Evolutionary conservation across 768 basidiomycete species (phyloP), one percentile per base, ranked within the genome.

Genomic region (Lyophyllum atratum): DNA sequence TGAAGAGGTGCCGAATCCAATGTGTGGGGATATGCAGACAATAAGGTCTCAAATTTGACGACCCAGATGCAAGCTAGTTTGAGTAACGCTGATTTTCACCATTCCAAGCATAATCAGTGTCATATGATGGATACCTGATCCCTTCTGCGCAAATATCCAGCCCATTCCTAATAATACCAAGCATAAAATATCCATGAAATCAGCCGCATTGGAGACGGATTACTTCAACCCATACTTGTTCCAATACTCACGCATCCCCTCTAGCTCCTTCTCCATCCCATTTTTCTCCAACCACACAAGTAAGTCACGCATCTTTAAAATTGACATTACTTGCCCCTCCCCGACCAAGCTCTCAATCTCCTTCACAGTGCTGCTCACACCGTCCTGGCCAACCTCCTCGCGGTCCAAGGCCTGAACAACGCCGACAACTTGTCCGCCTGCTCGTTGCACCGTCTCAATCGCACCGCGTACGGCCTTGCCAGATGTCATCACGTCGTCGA

Each of bases 401-500:
- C 94, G 79, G 68, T 98, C 94, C 5, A 99, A 79, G 44, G 88
- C 81, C 67, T 94, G 87, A 7, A 96, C 81, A 19, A 97, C 90
- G 1, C 96, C 96, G 0, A 95, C 90, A 7, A 97, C 87, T 52
- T 89, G 79, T 0, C 95, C 94, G 2, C 89, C 90, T 37, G 82
- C 80, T 48, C 74, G 68, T 33, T 72, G 70, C 17, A 98, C 87
- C 8, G 86, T 84, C 45, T 86, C 85, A 49, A 96, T 89, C 2
- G 95, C 90, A 31, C 85, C 83, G 9, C 95, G 83, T 28, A 95
- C 87, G 4, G 96, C 96, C 22, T 89, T 96, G 14, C 92, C 92
- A 11, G 89, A 84, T 2, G 97, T 98, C 80, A 98, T 93, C 51
- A 99, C 97, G 63, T 99, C 96, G 77, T 99, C 96, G 31, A 98